Base-by-base conservation (phyloP, 1,284 basidiomycete species). In the Vanrija humicola region DNA sequence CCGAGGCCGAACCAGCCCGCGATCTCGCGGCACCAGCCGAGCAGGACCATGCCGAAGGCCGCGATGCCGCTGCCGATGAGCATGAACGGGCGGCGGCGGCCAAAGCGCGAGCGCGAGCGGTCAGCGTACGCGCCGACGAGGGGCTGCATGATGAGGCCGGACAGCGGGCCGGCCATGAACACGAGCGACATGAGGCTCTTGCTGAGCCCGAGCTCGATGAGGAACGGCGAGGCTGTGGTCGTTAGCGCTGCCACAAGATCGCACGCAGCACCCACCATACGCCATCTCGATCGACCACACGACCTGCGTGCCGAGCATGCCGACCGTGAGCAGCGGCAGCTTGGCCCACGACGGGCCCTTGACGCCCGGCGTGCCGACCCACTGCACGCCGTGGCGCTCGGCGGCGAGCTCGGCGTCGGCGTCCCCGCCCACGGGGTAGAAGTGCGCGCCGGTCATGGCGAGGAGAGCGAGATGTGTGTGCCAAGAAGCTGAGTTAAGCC, bases 221-320 rank as follows among this genome's bases (percentile, higher is more conserved):
- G 82, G 75, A 95, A 98, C 0, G 94, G 94, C 0, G 92, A 89
- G n/a, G 88, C 90, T 77, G 58, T 14, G 28, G 8, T 26, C 25
- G 58, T 52, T 38, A 40, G 9, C 34, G 34, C 46, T 39, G 16
- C 7, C 6, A 3, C 18, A 1, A 10, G 7, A 6, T n/a, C 15
- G 16, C 14, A 6, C 16, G 1, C 14, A 34, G 8, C 5, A 71
- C 81, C 58, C 59, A 87, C 87, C 89, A 66, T 92, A 91, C 1
- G 88, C 87, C 88, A 94, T 91, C 71, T 94, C 90, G 4, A 93
- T 86, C 1, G 87, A 89, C 90, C 90, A 94, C 52, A 92, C 83
- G 51, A 90, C 84, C 70, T 90, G 88, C 1, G 91, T 84, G 14
- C 90, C 90, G 4, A 90, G 75, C 58, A 92, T 78, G 2, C 89